phyloP scores from a whole-genome alignment of 768 basidiomycete genomes.

The Arthromyces matolae region DNA sequence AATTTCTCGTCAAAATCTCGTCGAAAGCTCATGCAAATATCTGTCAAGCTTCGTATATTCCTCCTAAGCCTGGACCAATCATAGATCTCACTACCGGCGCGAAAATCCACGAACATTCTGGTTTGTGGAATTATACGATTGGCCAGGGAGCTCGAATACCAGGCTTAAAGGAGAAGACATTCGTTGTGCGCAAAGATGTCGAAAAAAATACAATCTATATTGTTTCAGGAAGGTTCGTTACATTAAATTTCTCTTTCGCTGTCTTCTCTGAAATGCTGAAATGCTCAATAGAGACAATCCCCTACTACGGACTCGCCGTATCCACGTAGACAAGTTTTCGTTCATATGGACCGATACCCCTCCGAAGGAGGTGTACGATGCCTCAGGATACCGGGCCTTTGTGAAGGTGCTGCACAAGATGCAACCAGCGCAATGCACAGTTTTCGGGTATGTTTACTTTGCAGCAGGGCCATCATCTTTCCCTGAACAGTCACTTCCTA shows the following conservation, averaged over 20 bases:
- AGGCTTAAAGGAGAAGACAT: constrained; percentile 61
- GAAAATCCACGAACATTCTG: constrained; percentile 57
- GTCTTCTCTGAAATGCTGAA: too few relatives aligned
- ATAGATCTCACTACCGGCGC: constrained; percentile 53
- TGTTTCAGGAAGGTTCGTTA: constrained; percentile 69
- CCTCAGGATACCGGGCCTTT: constrained; percentile 43
- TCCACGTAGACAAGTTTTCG: constrained; percentile 48
- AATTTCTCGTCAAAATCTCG: not conserved
- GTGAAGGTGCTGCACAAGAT: constrained; percentile 74
- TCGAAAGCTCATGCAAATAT: not conserved
- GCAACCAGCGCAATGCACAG: constrained; percentile 47
- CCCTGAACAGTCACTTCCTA: constrained; percentile 15
- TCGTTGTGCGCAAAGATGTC: constrained; percentile 69
- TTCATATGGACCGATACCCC: constrained; percentile 77
- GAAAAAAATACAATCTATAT: constrained; percentile 66
- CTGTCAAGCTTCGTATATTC: constrained; percentile 70
- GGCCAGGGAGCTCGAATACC: constrained; percentile 73
- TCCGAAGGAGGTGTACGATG: constrained; percentile 40
- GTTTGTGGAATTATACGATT: constrained; percentile 82
- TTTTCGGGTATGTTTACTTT: constrained; percentile 40
- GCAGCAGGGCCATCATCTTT: not conserved
- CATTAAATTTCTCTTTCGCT: too few relatives aligned
- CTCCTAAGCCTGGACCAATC: constrained; percentile 66
- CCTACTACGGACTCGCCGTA: constrained; percentile 39
- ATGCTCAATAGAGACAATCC: constrained; percentile 51